Evolutionary conservation across 2,329 filamentous ascomycete species (phyloP).

Genomic region (Hypocrella siamensis): DNA sequence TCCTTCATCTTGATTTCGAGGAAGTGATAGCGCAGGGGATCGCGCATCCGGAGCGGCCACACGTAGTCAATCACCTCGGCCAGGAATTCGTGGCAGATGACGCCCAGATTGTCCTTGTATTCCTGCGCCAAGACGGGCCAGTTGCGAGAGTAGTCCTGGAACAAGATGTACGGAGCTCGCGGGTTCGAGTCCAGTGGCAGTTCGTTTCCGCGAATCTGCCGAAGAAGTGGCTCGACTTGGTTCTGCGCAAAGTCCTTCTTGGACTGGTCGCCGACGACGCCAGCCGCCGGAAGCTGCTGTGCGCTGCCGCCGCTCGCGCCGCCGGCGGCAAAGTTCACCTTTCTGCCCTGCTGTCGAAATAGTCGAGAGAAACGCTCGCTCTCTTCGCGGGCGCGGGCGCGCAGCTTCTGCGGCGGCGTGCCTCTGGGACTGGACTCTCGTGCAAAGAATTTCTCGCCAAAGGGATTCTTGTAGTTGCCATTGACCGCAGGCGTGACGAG

Average conservation of each 20-base stretch:
- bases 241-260: constrained; percentile 31
- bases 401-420: constrained; percentile 34
- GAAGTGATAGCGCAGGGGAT: constrained; percentile 32
- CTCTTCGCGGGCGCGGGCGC: constrained; percentile 34
- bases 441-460: constrained; percentile 34
- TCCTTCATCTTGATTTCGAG: constrained; percentile 31
- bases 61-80: constrained; percentile 33
- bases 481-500: constrained; percentile 37
- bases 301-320: constrained; percentile 2
- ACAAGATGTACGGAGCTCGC: constrained; percentile 35
- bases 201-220: constrained; percentile 35
- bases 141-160: constrained; percentile 35
- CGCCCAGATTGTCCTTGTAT: constrained; percentile 37
- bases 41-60: constrained; percentile 35
- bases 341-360: constrained; percentile 34
- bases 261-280: constrained; percentile 17
- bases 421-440: constrained; percentile 31
- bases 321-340: constrained; percentile 24
- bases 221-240: constrained; percentile 32
- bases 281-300: constrained; percentile 12
- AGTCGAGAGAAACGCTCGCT: constrained; percentile 31
- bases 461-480: constrained; percentile 39
- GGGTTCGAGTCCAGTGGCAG: constrained; percentile 37
- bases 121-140: constrained; percentile 36
- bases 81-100: constrained; percentile 38